Percentiles rank a stretch among this genome's conserved stretches.
Evolutionary conservation across 345 rosid species (phyloP).

Genomic region (Salix purpurea): DNA sequence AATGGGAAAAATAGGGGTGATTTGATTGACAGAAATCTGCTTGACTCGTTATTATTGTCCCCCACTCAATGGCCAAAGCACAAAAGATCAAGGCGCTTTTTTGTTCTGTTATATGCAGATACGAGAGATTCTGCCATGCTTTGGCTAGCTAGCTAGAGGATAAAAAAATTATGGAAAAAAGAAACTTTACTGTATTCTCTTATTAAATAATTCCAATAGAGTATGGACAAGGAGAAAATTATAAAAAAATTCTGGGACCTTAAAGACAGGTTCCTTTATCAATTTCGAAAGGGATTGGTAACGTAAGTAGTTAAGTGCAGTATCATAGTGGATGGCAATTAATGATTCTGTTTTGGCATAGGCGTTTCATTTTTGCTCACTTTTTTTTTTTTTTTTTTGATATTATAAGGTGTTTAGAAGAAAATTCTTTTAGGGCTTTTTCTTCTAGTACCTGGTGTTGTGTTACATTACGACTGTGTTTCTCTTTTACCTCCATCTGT

Average conservation of each 20-base stretch:
- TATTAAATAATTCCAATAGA: constrained; percentile 18
- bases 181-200: constrained; percentile 17
- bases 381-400: not conserved
- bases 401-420: constrained; percentile 1
- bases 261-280: constrained; percentile 9
- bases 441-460: constrained; percentile 12
- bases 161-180: not conserved
- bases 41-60: constrained; percentile 29
- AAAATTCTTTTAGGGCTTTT: constrained; percentile 8
- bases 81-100: constrained; percentile 18
- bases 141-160: not conserved
- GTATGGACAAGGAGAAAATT: constrained; percentile 30
- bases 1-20: constrained; percentile 10
- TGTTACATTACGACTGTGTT: constrained; percentile 1
- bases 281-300: constrained; percentile 11
- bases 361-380: constrained; percentile 3
- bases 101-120: constrained; percentile 8
- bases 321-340: not conserved
- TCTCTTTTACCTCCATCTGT: not conserved
- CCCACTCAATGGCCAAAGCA: constrained; percentile 20
- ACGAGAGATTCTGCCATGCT: constrained; percentile 7
- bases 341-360: constrained; percentile 6
- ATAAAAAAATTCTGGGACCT: not conserved
- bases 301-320: constrained; percentile 11
- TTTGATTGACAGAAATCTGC: constrained; percentile 31